phyloP scores from a whole-genome alignment of 495 filamentous ascomycete species.

The Penicillium desertorum region DNA sequence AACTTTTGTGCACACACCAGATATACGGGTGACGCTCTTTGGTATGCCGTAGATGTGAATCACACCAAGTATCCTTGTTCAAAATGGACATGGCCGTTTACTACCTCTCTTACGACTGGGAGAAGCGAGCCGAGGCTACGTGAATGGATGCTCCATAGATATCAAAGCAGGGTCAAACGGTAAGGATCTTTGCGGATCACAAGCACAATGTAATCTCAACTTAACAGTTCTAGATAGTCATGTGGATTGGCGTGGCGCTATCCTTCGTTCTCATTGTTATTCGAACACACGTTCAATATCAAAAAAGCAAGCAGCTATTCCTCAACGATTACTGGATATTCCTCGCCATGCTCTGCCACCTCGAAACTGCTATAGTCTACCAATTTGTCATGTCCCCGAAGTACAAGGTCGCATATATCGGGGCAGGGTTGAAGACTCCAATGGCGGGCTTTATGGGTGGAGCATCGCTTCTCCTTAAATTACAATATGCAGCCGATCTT shows the following conservation, averaged over 20 bases:
- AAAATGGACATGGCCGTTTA: not conserved
- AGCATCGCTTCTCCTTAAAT: no score
- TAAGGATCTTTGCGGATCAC: not conserved
- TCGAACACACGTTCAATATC: not conserved
- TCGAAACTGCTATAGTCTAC: no score
- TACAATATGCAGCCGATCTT: no score
- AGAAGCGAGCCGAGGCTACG: not conserved
- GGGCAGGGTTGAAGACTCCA: no score
- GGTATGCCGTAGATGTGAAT: not conserved
- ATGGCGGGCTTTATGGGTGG: no score
- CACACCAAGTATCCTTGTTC: not conserved
- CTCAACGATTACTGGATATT: not conserved
- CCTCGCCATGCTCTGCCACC: not conserved
- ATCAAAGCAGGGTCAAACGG: not conserved
- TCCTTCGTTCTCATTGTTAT: not conserved
- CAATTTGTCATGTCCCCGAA: no score
- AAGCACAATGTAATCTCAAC: not conserved
- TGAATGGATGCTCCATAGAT: not conserved
- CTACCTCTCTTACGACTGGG: not conserved
- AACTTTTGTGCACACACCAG: not conserved
- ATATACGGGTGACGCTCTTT: not conserved
- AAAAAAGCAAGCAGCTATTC: not conserved
- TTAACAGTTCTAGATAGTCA: not conserved
- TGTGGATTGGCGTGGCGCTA: not conserved
- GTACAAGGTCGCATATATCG: no score